Conservation (phyloP, 805 yeast species). For the Kurtzmaniella cleridarum region DNA sequence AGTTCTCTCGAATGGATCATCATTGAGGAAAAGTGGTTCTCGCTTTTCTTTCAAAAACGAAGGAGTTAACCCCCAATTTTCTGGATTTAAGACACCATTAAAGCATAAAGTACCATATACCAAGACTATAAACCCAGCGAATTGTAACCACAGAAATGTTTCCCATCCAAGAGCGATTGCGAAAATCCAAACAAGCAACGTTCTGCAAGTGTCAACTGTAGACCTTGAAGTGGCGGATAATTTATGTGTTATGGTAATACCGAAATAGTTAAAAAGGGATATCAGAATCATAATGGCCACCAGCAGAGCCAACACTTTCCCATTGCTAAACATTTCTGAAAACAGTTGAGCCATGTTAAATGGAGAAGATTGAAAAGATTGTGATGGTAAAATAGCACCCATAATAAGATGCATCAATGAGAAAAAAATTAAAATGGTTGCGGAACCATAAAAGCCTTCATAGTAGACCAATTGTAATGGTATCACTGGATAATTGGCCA, state of each 20-base stretch:
- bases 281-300: constrained; percentile 66
- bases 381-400: constrained; percentile 26
- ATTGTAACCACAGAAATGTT: constrained; percentile 53
- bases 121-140: constrained; percentile 55
- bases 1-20: constrained; percentile 26
- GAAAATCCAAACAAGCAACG: constrained; percentile 68
- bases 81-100: constrained; percentile 61
- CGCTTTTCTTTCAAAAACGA: constrained; percentile 28
- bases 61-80: constrained; percentile 45
- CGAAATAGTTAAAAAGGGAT: constrained; percentile 67
- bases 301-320: constrained; percentile 46
- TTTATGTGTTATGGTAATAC: constrained; percentile 59
- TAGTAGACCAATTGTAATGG: constrained; percentile 67
- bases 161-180: constrained; percentile 76
- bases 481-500: constrained; percentile 45
- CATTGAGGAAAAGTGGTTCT: constrained; percentile 9
- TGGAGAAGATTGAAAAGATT: constrained; percentile 39
- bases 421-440: constrained; percentile 42
- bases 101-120: constrained; percentile 71
- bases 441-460: constrained; percentile 66
- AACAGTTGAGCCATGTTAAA: constrained; percentile 54
- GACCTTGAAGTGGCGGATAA: constrained; percentile 75
- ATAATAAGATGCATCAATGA: constrained; percentile 35
- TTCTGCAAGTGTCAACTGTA: constrained; percentile 74
- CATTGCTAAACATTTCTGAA: constrained; percentile 40